Evolutionary conservation across 179 eudicot species (phyloP).

Genomic region (Heliamphora pulchella): DNA sequence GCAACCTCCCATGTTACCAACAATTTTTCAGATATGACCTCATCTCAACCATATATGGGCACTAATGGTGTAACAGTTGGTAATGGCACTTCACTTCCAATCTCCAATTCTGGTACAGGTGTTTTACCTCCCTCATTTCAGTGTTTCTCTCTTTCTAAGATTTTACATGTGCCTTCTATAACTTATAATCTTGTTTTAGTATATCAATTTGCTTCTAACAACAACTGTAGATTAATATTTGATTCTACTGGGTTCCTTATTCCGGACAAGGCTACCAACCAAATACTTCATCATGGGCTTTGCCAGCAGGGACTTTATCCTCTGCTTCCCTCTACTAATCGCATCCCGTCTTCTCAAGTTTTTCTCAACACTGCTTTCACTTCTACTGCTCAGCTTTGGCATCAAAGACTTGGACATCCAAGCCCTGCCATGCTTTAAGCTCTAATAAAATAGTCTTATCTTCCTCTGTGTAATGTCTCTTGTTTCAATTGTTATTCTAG

Average conservation of each 20-base stretch:
- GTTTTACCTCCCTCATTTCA: not conserved
- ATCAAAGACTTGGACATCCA: not conserved
- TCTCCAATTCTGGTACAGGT: not conserved
- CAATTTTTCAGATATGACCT: not conserved
- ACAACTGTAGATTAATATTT: not conserved
- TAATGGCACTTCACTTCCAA: not conserved
- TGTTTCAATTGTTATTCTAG: not conserved
- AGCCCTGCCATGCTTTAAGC: not conserved
- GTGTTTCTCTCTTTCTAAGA: not conserved
- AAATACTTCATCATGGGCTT: not conserved
- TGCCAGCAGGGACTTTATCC: not conserved
- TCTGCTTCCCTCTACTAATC: not conserved
- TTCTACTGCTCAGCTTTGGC: not conserved
- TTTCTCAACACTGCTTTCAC: no score
- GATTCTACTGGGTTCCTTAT: not conserved
- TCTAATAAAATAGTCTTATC: not conserved
- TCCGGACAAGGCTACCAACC: not conserved
- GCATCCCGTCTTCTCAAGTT: not conserved
- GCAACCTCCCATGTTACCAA: not conserved
- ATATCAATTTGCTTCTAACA: not conserved
- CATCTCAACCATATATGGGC: no score
- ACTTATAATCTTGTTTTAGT: not conserved
- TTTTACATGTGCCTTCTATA: not conserved
- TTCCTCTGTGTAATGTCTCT: not conserved
- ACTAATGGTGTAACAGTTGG: not conserved